These are phyloP conservation scores for Emericellopsis atlantica DNA, from an alignment of 2,329 filamentous ascomycete species.

Conservation along the genomic window DNA sequence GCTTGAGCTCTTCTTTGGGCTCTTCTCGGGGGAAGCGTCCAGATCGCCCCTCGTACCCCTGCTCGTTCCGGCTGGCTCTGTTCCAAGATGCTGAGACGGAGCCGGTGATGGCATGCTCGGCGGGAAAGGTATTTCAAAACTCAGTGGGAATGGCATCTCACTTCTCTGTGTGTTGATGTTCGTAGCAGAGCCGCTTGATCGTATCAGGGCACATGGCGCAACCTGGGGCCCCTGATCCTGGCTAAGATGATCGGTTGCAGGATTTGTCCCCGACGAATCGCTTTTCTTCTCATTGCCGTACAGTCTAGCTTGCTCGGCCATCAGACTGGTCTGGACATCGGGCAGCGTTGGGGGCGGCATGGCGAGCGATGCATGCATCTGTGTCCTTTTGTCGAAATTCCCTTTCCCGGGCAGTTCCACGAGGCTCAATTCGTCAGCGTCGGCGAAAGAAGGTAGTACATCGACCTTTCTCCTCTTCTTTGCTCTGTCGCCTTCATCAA, in stretches of 20 bases:
- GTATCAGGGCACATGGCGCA: slow-evolving; percentile 3
- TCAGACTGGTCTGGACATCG: slow-evolving; percentile 10
- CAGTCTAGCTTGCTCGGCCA: slow-evolving; percentile 1
- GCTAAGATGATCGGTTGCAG: neutral
- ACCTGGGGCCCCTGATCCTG: slow-evolving; percentile 1
- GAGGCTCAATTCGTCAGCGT: slow-evolving; percentile 12
- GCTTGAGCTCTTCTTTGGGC: slow-evolving; percentile 9
- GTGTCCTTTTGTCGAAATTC: slow-evolving; percentile 5
- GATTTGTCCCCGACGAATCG: too few relatives aligned
- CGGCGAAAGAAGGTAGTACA: slow-evolving; percentile 1
- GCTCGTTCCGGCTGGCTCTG: too few relatives aligned
- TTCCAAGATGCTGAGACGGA: too few relatives aligned
- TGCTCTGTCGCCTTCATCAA: neutral
- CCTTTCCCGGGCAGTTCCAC: slow-evolving; percentile 11
- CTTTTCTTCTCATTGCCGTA: slow-evolving; percentile 5
- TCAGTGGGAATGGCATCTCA: slow-evolving; percentile 2
- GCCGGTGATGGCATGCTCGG: too few relatives aligned
- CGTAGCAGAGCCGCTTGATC: slow-evolving; percentile 19
- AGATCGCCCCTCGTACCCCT: neutral
- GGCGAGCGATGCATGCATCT: slow-evolving; percentile 7
- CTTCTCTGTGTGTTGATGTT: slow-evolving; percentile 21
- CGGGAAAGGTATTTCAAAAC: neutral
- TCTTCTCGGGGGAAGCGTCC: slow-evolving; percentile 9
- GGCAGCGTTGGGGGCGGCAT: slow-evolving; percentile 14
- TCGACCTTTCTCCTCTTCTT: slow-evolving; percentile 3